Percentiles rank a stretch among this genome's conserved stretches.
These are phyloP conservation scores for Eimeria necatrix DNA, from an alignment of 169 alveolate genomes.

Conservation along the genomic window DNA sequence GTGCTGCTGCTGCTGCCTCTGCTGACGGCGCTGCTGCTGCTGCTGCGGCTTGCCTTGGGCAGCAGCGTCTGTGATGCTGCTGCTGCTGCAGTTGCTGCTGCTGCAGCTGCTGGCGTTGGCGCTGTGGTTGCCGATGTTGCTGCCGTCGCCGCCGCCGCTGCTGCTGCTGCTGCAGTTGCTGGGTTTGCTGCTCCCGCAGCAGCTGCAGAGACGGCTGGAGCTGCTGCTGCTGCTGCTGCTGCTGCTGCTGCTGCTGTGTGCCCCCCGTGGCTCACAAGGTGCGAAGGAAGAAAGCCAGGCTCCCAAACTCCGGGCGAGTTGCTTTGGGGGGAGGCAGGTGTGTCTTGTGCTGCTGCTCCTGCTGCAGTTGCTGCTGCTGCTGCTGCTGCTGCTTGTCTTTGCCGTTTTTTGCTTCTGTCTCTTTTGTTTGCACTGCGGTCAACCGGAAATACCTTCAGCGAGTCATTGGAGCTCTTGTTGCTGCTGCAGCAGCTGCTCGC, in stretches of 20 bases:
- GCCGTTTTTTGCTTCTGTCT: too few species aligned
- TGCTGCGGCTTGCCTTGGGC: background rate
- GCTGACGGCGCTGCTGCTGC: background rate
- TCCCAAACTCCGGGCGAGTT: too few species aligned
- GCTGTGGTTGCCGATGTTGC: background rate
- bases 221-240: slow-evolving; percentile 24
- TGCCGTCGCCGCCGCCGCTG: background rate
- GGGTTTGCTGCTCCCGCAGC: slow-evolving; percentile 24
- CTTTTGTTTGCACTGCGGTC: too few species aligned
- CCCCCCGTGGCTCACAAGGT: too few species aligned
- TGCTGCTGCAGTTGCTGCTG: background rate
- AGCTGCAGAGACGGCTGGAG: background rate
- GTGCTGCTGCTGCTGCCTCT: slow-evolving; percentile 2
- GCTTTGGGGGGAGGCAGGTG: too few species aligned
- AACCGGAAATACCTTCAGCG: too few species aligned
- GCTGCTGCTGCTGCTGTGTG: too few species aligned
- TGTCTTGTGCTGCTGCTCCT: too few species aligned
- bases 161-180: slow-evolving; percentile 1
- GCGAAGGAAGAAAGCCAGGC: too few species aligned
- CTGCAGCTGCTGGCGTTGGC: background rate
- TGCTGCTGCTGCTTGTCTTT: too few species aligned
- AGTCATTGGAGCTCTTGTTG: background rate
- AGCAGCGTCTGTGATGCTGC: too few species aligned
- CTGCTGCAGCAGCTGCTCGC: background rate
- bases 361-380: too few species aligned